Percentiles rank a stretch among this genome's conserved stretches.
phyloP scores from a whole-genome alignment of 2,329 filamentous ascomycete species.

The Lachnellula suecica region DNA sequence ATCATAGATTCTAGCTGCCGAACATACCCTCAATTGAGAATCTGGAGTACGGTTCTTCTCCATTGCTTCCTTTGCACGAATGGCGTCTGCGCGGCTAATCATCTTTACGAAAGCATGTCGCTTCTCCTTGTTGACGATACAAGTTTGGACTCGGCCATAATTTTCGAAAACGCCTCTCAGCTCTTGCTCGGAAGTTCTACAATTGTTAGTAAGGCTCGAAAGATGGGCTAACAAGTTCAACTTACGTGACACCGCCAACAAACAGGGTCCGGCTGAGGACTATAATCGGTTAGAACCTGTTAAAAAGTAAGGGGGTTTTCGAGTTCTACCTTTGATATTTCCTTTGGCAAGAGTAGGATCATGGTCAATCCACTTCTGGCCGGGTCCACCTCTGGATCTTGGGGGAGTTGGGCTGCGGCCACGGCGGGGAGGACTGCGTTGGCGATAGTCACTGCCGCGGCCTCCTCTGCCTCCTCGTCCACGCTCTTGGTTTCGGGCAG shows the following conservation, averaged over 20 bases:
- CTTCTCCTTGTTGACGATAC: slow-evolving; percentile 97
- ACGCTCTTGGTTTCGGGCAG: slow-evolving; percentile 58
- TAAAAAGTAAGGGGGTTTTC: slow-evolving; percentile 3
- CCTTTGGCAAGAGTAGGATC: slow-evolving; percentile 73
- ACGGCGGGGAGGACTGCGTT: slow-evolving; percentile 78
- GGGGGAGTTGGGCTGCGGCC: slow-evolving; percentile 61
- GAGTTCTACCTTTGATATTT: slow-evolving; percentile 66
- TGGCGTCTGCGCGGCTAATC: slow-evolving; percentile 83
- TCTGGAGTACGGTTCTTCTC: slow-evolving; percentile 74
- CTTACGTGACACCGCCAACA: slow-evolving; percentile 90
- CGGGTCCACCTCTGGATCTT: slow-evolving; percentile 38
- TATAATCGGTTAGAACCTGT: slow-evolving; percentile 30
- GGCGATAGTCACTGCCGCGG: slow-evolving; percentile 72
- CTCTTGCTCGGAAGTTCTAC: slow-evolving; percentile 74
- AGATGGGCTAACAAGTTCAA: slow-evolving; percentile 24
- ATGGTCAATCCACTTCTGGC: slow-evolving; percentile 76
- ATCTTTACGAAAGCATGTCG: slow-evolving; percentile 99
- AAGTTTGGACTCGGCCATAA: slow-evolving; percentile 89
- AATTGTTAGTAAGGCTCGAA: slow-evolving; percentile 29
- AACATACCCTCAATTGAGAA: slow-evolving; percentile 39
- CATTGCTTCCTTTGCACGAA: slow-evolving; percentile 83
- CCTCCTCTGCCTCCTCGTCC: slow-evolving; percentile 48
- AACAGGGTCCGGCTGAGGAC: slow-evolving; percentile 94
- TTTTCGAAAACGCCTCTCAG: slow-evolving; percentile 77
- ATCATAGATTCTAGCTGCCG: not conserved